phyloP scores from a whole-genome alignment of 2,329 filamentous ascomycete genomes.

The Chaetomiaceae sp. region DNA sequence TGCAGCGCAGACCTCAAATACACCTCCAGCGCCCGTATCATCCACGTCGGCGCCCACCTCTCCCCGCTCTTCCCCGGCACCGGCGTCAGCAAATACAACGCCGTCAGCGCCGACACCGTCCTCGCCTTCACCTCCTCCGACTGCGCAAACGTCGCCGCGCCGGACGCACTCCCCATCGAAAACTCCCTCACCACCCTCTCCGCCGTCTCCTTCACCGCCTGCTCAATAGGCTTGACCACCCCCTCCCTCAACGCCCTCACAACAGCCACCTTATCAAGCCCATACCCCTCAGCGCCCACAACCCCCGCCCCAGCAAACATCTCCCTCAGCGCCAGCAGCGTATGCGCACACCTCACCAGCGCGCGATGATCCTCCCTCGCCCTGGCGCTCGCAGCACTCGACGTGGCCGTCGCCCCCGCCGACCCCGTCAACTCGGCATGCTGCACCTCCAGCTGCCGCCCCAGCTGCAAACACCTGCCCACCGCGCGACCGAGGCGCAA shows the following conservation, averaged over 20 bases:
- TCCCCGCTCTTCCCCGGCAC: constrained; percentile 61
- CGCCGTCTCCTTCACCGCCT: constrained; percentile 65
- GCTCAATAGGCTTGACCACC: constrained; percentile 67
- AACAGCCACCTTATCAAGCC: constrained; percentile 68
- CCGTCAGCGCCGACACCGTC: constrained; percentile 67
- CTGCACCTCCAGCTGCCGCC: constrained; percentile 82
- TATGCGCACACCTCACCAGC: constrained; percentile 77
- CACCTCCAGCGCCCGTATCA: constrained; percentile 72
- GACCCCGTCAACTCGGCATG: constrained; percentile 61
- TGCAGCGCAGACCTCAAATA: constrained; percentile 81
- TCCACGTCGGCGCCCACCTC: constrained; percentile 61
- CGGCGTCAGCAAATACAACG: constrained; percentile 79
- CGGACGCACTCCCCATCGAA: constrained; percentile 55
- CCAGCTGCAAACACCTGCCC: constrained; percentile 72
- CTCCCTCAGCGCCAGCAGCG: constrained; percentile 70
- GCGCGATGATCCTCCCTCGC: constrained; percentile 68
- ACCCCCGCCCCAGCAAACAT: constrained; percentile 57
- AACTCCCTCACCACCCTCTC: constrained; percentile 83
- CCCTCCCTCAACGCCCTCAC: constrained; percentile 64
- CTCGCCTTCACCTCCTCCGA: constrained; percentile 70
- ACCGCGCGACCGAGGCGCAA: constrained; percentile 73
- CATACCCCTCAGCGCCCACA: constrained; percentile 56
- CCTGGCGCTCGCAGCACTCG: constrained; percentile 32
- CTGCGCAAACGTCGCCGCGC: constrained; percentile 55
- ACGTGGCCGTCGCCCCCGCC: constrained; percentile 30